These are phyloP conservation scores for Otatea glauca DNA, from an alignment of 176 grass and related monocot genomes.

Conservation along the genomic window DNA sequence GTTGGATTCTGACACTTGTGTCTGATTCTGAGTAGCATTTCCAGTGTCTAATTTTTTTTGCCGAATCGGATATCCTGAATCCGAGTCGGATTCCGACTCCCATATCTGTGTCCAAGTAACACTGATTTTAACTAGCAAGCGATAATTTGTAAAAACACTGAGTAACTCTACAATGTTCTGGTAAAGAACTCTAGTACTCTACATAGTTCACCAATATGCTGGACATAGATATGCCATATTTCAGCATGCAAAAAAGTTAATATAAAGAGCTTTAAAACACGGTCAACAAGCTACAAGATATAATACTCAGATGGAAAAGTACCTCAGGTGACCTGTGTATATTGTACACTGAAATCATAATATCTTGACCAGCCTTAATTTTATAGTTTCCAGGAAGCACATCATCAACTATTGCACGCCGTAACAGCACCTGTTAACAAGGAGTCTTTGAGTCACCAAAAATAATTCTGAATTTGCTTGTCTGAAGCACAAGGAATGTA, in stretches of 20 bases:
- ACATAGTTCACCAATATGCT: constrained; percentile 11
- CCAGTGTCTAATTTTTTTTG: too few species aligned
- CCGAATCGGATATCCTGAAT: too few species aligned
- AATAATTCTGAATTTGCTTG: constrained; percentile 35
- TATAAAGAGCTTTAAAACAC: neutral
- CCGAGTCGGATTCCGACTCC: too few species aligned
- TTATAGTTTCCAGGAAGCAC: constrained; percentile 95
- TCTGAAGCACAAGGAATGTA: constrained; percentile 58
- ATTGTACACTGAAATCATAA: constrained; percentile 99
- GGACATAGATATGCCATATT: constrained; percentile 33
- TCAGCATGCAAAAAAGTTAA: neutral
- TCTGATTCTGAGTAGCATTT: too few species aligned
- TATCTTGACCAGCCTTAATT: constrained; percentile 84
- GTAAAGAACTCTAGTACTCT: neutral
- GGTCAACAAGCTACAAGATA: neutral
- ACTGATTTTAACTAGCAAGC: neutral
- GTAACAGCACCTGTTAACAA: constrained; percentile 76
- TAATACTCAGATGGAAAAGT: constrained; percentile 46
- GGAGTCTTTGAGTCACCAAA: constrained; percentile 41
- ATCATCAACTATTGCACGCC: constrained; percentile 83
- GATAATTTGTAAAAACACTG: neutral
- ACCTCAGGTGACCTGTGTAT: constrained; percentile 93
- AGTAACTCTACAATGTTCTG: constrained; percentile 4
- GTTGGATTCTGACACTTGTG: too few species aligned
- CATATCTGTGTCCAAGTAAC: too few species aligned